phyloP scores from a whole-genome alignment of 768 basidiomycete genomes.

The Kwoniella shandongensis region DNA sequence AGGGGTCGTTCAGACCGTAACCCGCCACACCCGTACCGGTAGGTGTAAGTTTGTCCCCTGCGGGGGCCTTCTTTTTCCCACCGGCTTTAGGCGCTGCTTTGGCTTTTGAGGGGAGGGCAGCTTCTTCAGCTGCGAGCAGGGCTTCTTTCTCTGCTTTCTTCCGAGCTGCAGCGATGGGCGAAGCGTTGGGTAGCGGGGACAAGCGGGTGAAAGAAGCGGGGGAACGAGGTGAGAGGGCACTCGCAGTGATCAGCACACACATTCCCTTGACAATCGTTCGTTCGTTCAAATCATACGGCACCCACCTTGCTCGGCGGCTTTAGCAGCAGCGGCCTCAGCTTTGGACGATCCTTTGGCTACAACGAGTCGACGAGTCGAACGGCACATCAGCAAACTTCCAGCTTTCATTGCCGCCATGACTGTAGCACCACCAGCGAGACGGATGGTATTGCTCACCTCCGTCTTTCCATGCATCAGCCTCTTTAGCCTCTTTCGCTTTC shows the following conservation, averaged over 20 bases:
- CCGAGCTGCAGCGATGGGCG: conserved; percentile 57
- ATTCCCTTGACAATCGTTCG: background rate
- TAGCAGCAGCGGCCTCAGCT: conserved; percentile 45
- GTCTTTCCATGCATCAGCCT: conserved; percentile 62
- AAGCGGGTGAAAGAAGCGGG: background rate
- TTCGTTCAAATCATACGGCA: background rate
- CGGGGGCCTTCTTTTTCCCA: conserved; percentile 61
- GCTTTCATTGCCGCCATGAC: background rate
- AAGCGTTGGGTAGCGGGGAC: background rate
- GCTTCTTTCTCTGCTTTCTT: conserved; percentile 84
- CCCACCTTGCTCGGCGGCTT: conserved; percentile 49
- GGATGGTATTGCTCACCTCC: conserved; percentile 63
- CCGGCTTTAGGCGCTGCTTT: conserved; percentile 62
- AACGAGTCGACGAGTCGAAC: background rate
- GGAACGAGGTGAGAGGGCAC: background rate
- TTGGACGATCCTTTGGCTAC: conserved; percentile 45
- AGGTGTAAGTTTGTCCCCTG: conserved; percentile 73
- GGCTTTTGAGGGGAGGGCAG: conserved; percentile 59
- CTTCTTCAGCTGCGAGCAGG: conserved; percentile 85
- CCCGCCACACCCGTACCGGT: conserved; percentile 61
- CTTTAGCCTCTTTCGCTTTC: conserved; percentile 46
- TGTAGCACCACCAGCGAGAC: no score
- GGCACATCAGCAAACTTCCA: background rate
- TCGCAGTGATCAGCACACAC: background rate
- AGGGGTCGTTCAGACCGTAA: conserved; percentile 45